A percentile compares a stretch with the other conserved stretches of the same genome.
These are phyloP conservation scores for Colletotrichum chrysophilum DNA, from an alignment of 2,329 filamentous ascomycete species.

Conservation along the genomic window DNA sequence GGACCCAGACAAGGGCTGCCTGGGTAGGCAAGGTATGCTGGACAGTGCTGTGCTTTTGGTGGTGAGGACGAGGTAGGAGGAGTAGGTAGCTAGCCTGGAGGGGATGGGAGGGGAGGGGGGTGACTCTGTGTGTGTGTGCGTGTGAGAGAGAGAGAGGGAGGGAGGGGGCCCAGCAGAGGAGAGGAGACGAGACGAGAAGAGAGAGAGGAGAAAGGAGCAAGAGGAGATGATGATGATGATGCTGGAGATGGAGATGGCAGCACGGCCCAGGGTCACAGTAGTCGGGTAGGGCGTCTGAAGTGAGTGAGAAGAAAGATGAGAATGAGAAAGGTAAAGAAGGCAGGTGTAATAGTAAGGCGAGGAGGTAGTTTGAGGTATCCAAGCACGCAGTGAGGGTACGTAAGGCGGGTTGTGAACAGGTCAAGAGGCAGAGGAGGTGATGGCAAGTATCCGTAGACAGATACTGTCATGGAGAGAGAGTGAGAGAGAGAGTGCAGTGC, in stretches of 20 bases:
- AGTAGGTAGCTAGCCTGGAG: not conserved
- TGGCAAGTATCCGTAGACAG: not conserved
- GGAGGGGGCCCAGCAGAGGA: not conserved
- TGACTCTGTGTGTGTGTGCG: not conserved
- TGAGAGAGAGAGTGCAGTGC: not conserved
- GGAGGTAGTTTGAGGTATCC: not conserved
- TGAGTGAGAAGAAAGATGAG: not conserved
- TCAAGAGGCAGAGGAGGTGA: not conserved
- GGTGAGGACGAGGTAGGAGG: not conserved
- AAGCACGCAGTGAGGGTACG: not conserved
- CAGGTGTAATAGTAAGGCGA: not conserved
- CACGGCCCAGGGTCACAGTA: not conserved
- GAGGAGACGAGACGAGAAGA: not conserved
- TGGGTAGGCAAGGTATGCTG: conserved; percentile 7
- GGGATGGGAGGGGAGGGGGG: not conserved
- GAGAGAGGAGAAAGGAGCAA: not conserved
- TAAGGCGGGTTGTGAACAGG: not conserved
- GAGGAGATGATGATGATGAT: not conserved
- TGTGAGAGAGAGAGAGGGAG: not conserved
- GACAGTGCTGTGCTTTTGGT: conserved; percentile 3
- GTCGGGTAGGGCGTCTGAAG: not conserved
- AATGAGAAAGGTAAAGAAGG: not conserved
- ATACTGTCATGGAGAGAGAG: not conserved
- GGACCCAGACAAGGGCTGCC: conserved; percentile 13
- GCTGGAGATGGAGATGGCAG: not conserved